phyloP scores from a whole-genome alignment of 2,329 filamentous ascomycete genomes.

The Exophiala calicioides region DNA sequence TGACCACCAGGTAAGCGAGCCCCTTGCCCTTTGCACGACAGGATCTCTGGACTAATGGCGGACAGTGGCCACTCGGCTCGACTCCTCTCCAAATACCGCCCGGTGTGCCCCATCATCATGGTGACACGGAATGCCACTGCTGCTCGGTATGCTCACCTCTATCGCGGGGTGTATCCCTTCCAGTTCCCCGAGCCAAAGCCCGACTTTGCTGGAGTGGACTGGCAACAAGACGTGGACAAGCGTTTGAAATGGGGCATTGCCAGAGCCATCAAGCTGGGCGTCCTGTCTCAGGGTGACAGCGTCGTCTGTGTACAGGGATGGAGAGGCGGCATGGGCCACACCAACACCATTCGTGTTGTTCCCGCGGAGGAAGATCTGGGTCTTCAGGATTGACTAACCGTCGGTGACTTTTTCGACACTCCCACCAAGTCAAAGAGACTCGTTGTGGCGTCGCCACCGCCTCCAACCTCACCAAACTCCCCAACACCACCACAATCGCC shows the following conservation, averaged over 20 bases:
- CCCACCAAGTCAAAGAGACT: conserved; percentile 18
- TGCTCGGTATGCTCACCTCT: conserved; percentile 87
- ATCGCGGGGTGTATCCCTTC: conserved; percentile 98
- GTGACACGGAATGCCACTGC: conserved; percentile 84
- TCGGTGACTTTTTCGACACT: conserved; percentile 22
- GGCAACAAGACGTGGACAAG: conserved; percentile 98
- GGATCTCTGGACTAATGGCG: conserved; percentile 27
- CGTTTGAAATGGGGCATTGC: conserved; percentile 96
- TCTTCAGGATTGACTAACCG: conserved; percentile 31
- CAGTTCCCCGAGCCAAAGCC: conserved; percentile 90
- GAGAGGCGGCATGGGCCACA: conserved; percentile 68
- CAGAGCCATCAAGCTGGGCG: conserved; percentile 78
- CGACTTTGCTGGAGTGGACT: conserved; percentile 75
- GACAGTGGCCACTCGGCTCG: conserved; percentile 84
- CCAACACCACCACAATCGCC: conserved; percentile 17
- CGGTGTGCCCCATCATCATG: conserved; percentile 99
- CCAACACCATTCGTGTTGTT: conserved; percentile 61
- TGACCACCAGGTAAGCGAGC: conserved; percentile 74
- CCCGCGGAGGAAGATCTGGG: conserved; percentile 45
- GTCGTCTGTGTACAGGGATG: conserved; percentile 69
- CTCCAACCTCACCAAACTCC: conserved; percentile 15
- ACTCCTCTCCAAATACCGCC: conserved; percentile 96
- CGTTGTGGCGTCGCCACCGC: conserved; percentile 14
- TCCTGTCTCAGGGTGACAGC: conserved; percentile 74
- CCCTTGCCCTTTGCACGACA: not conserved